A percentile compares a stretch with the other conserved stretches of the same genome.
Evolutionary conservation across 2,329 filamentous ascomycete species (phyloP).

Genomic region (Aspergillus tamarii): DNA sequence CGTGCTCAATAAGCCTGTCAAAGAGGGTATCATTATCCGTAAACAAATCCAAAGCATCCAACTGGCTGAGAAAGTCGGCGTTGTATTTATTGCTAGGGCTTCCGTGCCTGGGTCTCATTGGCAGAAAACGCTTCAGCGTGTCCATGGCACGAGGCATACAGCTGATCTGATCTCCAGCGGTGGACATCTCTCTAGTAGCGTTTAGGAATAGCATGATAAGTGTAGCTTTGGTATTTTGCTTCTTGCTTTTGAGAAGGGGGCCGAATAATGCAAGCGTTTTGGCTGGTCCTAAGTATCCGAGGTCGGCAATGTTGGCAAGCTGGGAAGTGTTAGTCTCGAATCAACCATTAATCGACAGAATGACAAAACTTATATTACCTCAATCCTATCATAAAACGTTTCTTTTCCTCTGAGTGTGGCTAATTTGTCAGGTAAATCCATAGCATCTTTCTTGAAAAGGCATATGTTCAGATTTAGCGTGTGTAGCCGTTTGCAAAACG

Average conservation of each 20-base stretch:
- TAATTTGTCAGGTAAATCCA: no score
- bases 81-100: neutral
- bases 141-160: neutral
- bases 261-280: neutral
- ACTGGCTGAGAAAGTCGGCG: neutral
- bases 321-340: neutral
- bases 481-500: no score
- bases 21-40: neutral
- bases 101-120: neutral
- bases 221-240: neutral
- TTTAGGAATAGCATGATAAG: neutral
- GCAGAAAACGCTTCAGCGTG: neutral
- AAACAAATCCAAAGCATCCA: neutral
- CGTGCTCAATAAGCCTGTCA: neutral
- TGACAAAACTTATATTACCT: fast-evolving
- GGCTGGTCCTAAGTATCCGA: neutral
- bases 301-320: neutral
- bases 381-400: neutral
- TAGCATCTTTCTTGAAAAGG: no score
- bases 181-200: neutral
- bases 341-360: fast-evolving
- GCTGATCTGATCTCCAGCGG: neutral
- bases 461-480: no score
- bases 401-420: neutral
- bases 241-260: neutral